Evolutionary conservation across 1,139 yeast genomes (phyloP), one percentile per base, ranked within the genome.

Genomic region (Saccharomyces pastorianus): DNA sequence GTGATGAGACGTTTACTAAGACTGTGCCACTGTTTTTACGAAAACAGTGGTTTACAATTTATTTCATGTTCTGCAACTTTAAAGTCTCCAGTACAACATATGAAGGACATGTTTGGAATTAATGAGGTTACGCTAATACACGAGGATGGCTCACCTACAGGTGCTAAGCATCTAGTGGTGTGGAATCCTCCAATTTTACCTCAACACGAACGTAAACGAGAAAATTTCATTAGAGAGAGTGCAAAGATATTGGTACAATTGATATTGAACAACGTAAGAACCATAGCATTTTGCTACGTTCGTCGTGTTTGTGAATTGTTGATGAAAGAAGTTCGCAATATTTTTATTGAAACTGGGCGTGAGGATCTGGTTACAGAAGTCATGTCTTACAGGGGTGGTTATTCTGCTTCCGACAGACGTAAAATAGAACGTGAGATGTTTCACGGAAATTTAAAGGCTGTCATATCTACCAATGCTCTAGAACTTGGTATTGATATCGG

Each of bases 401-500:
- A 93, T 64, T 83, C 96, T 5, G 84, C 89, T 3, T 71, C 78
- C 2, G 98, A 93, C 66, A 77, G 99, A 60, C 78, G 99, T 59
- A 78, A 82, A 50, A 93, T 93, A 55, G 99, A 93, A 68, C 77
- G 78, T 50, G 89, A 86, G 64, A 89, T 93, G 96, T 95, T 93
- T 67, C 80, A 80, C 55, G 97, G 98, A 0, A 81, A 83, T 53
- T 71, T 93, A 28, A 75, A 85, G 53, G 98, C 96, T 0, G 87
- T 95, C 29, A 82, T 93, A 3, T 95, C 99, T 0, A 95, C 99
- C 0, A 90, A 90, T 71, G 99, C 99, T 0, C 73, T 93, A 56
- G 99, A 93, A 67, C 76, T 93, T 52, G 99, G 99, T 50, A 88
- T 93, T 52, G 99, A 93, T 73, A 85, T 93, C 59, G 95, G 98